phyloP scores from a whole-genome alignment of 2,329 filamentous ascomycete genomes.

The Talaromyces sp. region DNA sequence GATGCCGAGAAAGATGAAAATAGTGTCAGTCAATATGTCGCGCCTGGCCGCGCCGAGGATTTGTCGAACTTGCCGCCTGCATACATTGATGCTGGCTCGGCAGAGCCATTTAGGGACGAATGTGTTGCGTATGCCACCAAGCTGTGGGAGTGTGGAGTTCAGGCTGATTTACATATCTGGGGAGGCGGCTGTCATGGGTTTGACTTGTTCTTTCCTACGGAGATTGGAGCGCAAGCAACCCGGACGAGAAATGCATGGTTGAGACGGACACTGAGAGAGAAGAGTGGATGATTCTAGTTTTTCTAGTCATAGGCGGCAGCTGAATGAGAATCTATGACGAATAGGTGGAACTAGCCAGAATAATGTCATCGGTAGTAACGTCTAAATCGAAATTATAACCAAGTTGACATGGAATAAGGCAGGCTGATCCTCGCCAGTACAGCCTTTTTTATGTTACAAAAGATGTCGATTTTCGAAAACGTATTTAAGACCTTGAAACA shows the following conservation, averaged over 20 bases:
- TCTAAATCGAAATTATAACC: neutral
- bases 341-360: neutral
- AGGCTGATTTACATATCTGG: constrained; percentile 13
- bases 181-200: constrained; percentile 10
- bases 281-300: neutral
- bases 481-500: neutral
- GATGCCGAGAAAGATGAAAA: neutral
- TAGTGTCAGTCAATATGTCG: constrained; percentile 9
- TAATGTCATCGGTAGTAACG: neutral
- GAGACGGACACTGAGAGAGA: constrained; percentile 2
- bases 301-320: neutral
- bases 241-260: constrained; percentile 7
- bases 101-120: constrained; percentile 10
- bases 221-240: constrained; percentile 1
- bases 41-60: constrained; percentile 9
- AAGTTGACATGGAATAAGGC: neutral
- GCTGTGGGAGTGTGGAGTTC: constrained; percentile 6
- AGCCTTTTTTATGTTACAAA: neutral
- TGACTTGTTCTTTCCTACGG: constrained; percentile 4
- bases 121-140: constrained; percentile 12
- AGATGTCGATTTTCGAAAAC: neutral
- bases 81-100: constrained; percentile 9
- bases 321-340: neutral
- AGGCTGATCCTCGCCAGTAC: neutral
- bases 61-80: constrained; percentile 5